Base-by-base conservation (phyloP, 1,284 basidiomycete species). In the Leccinum angustisporum region DNA sequence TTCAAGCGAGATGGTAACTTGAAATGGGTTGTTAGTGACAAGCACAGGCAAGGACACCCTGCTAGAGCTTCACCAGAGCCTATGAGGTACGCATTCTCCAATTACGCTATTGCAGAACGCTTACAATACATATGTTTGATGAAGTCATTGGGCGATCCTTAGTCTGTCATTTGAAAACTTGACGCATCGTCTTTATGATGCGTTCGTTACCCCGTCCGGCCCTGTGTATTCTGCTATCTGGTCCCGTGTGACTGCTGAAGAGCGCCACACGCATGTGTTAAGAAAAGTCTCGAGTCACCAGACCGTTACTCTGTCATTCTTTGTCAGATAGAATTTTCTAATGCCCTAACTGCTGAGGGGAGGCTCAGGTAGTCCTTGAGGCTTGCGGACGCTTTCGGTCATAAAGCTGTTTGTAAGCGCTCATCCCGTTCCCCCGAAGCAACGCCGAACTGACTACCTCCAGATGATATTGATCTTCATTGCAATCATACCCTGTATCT, bases 401-500 rank as follows among this genome's bases (percentile, higher is more conserved):
- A 87, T 10, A 87, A 88, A 68, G 82, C 83, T 1, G 79, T 90
- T 56, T 90, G 86, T 87, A 59, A 60, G 83, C 77, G 0, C 5
- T 14, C 13, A 27, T 27, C 52, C 14, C 30, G n/a, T 56, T 31
- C 9, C 36, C 7, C n/a, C 8, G 30, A 30, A 33, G 31, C 1
- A 6, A 55, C n/a, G 14, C 43, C 31, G 58, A 13, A 10, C 63
- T 72, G 46, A 76, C 43, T 13, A 4, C 25, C 43, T 38, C 60
- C 68, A 81, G 79, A 92, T 68, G 62, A 89, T 92, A 82, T 79
- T 91, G 63, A 90, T 91, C 68, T 90, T 90, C 70, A 67, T 90
- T 59, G 86, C 86, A 1, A 90, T 88, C 4, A 88, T 90, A 65
- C 73, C 88, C 58, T 81, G 78, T 30, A 76, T 88, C 58, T 77